Evolutionary conservation across 768 basidiomycete species (phyloP).

Genomic region (Agrocybe chaxingu): DNA sequence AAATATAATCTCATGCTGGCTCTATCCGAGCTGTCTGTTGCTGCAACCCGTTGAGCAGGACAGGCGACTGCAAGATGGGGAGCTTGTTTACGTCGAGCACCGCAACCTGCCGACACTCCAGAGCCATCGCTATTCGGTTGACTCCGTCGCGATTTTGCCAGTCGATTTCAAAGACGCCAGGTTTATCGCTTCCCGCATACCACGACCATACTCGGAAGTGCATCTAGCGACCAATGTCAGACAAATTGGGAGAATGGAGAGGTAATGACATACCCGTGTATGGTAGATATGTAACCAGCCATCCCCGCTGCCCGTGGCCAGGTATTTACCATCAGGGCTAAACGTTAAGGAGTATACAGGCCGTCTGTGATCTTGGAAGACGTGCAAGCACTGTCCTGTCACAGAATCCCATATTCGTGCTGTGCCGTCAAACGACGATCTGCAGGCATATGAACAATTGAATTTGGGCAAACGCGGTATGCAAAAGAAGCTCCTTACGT

Average conservation of each 20-base stretch:
- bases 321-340: slow-evolving; percentile 66
- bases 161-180: slow-evolving; percentile 72
- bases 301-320: slow-evolving; percentile 80
- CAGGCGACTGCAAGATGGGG: slow-evolving; percentile 9
- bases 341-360: slow-evolving; percentile 74
- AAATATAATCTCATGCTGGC: slow-evolving; percentile 1
- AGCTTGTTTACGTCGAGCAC: slow-evolving; percentile 61
- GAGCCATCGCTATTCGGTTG: slow-evolving; percentile 65
- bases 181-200: slow-evolving; percentile 54
- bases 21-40: slow-evolving; percentile 6
- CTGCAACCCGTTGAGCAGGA: slow-evolving; percentile 3
- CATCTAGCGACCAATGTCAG: slow-evolving; percentile 21
- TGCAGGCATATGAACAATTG: slow-evolving; percentile 22
- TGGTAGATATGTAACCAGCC: slow-evolving; percentile 74
- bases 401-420: slow-evolving; percentile 81
- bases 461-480: slow-evolving; percentile 2
- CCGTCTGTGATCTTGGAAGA: slow-evolving; percentile 68
- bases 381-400: slow-evolving; percentile 70
- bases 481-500: slow-evolving; percentile 48
- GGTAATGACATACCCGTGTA: slow-evolving; percentile 45
- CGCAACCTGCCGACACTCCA: slow-evolving; percentile 67
- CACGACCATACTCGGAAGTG: slow-evolving; percentile 62
- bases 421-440: slow-evolving; percentile 78
- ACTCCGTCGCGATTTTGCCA: slow-evolving; percentile 57
- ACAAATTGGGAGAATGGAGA: slow-evolving; percentile 9